Percentiles rank a stretch among this genome's conserved stretches.
Conservation (phyloP, 352 stramenopile species). For the Globisporangium okanoganense region DNA sequence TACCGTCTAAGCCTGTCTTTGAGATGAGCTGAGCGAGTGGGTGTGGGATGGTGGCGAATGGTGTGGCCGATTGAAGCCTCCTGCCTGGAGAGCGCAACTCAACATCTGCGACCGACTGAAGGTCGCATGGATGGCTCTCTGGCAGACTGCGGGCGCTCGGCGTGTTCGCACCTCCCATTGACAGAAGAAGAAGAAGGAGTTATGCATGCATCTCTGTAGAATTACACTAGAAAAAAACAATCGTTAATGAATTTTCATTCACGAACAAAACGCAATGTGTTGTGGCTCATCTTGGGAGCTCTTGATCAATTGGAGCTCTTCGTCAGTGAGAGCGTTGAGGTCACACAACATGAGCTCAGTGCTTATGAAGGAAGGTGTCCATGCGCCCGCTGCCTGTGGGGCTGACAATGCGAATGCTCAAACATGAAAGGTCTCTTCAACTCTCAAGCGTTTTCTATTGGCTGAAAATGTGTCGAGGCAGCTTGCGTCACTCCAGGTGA, state of each 20-base stretch:
- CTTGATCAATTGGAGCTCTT: neutral
- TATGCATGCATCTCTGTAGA: conserved; percentile 27
- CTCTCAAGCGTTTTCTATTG: neutral
- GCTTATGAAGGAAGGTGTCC: too few species aligned
- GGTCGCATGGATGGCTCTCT: conserved; percentile 3
- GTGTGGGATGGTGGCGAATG: neutral
- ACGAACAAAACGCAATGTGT: neutral
- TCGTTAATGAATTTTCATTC: conserved; percentile 14
- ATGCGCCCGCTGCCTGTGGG: too few species aligned
- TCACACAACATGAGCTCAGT: too few species aligned
- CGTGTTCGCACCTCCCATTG: neutral
- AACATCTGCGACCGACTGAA: conserved; percentile 16
- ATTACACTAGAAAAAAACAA: conserved; percentile 22
- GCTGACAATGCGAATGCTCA: too few species aligned
- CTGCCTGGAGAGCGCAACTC: neutral
- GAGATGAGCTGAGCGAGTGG: neutral
- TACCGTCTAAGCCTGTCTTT: conserved; percentile 38
- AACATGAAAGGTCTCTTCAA: too few species aligned
- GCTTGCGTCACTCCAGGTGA: neutral
- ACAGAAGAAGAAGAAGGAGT: neutral
- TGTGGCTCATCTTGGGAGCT: neutral
- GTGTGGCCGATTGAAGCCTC: neutral
- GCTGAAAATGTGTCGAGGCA: conserved; percentile 19
- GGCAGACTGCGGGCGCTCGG: neutral
- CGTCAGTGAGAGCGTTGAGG: too few species aligned